Evolutionary conservation across 495 filamentous ascomycete genomes (phyloP).

Genomic region (Trichoderma orchidacearum): DNA sequence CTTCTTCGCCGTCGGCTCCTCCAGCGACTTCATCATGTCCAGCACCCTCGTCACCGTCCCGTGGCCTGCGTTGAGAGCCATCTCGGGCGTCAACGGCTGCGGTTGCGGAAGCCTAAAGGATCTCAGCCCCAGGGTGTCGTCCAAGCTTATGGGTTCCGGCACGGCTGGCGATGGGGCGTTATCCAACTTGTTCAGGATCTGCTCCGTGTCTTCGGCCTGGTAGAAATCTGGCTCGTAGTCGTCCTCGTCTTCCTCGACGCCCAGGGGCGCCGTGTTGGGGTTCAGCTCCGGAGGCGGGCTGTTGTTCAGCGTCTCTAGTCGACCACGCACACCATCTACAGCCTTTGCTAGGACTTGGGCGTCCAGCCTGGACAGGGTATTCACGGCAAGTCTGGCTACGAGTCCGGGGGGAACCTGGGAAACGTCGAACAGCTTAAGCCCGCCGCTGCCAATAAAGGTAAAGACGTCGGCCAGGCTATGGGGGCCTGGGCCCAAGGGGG

Average conservation of each 20-base stretch:
- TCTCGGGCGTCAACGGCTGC: slow-evolving; percentile 51
- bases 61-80: slow-evolving; percentile 53
- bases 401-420: slow-evolving; percentile 58
- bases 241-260: slow-evolving; percentile 69
- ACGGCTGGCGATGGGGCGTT: slow-evolving; percentile 36
- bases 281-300: slow-evolving; percentile 27
- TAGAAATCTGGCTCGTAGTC: slow-evolving; percentile 81
- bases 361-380: slow-evolving; percentile 52
- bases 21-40: slow-evolving; percentile 53
- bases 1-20: slow-evolving; percentile 37
- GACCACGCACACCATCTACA: slow-evolving; percentile 28
- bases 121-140: not conserved
- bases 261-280: slow-evolving; percentile 32
- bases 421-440: slow-evolving; percentile 68
- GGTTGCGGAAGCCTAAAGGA: slow-evolving; percentile 72
- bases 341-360: slow-evolving; percentile 49
- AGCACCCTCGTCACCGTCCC: slow-evolving; percentile 64
- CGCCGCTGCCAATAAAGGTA: slow-evolving; percentile 63
- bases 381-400: slow-evolving; percentile 62
- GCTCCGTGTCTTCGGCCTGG: slow-evolving; percentile 54
- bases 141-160: slow-evolving; percentile 5
- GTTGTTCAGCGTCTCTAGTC: slow-evolving; percentile 4
- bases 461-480: slow-evolving; percentile 68
- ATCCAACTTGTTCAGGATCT: slow-evolving; percentile 57
- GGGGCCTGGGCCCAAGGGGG: slow-evolving; percentile 58